Base-by-base conservation (phyloP, 495 filamentous ascomycete genomes). In the Evernia prunastri region DNA sequence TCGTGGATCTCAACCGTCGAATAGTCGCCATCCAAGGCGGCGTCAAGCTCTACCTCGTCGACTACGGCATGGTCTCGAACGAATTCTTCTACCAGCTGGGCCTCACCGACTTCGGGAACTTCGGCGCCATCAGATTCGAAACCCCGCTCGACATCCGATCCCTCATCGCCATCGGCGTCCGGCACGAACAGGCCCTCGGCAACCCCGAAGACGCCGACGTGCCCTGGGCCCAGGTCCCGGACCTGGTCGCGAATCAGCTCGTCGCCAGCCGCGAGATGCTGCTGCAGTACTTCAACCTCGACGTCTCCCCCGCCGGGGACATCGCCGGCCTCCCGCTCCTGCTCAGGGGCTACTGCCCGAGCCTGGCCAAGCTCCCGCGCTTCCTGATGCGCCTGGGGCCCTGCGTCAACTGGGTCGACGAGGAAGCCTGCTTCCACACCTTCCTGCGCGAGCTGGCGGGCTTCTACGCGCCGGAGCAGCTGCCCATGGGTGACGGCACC, bases 11-110 rank as follows among this genome's bases (percentile, higher is more conserved):
- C 69, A 82, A 81, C 58, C 86, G 89, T 45, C 90, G 95, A 29
- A 85, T 99, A 29, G 92, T 86, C 45, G 92, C 94, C 39, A 89
- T 99, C 40, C 95, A 99, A 78, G 84, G 88, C 31, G 94, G 95
- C 23, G 89, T 97, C 3, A 95, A 93, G 71, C 82, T 99, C 56
- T 96, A 87, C 74, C 86, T 97, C 23, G 83, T 99, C 63, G 95
- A 99, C 77, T 99, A 97, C 72, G 94, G 91, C 20, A 86, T 91
- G 70, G 78, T 91, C 18, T 88, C 86, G 74, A 87, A 85, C 63
- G 95, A 97, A 70, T 92, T 93, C 76, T 96, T 99, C 77, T 97
- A 99, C 77, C 95, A 99, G 75, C 78, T 97, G 54, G 95, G 92
- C 3, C 82, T 99, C 51, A 96, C 94, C 0, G 91, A 97, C 71